Percentiles rank a stretch among this genome's conserved stretches.
phyloP scores from a whole-genome alignment of 208 protist species.

The Leishmania arabica region DNA sequence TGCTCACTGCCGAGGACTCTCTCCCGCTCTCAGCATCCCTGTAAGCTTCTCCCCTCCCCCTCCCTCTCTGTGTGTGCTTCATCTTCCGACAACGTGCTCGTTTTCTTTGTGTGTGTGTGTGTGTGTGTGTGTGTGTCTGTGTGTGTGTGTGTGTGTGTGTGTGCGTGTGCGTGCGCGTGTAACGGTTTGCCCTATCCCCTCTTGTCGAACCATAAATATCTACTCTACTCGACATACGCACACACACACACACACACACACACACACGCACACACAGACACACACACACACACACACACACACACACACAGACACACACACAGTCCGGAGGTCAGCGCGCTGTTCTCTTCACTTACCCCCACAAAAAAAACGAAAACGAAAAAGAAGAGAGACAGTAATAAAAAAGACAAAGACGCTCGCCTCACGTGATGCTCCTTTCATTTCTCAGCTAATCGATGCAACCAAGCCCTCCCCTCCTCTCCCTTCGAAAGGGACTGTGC shows the following conservation, averaged over 20 bases:
- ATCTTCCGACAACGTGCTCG: neutral
- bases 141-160: neutral
- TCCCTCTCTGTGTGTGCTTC: conserved; percentile 8
- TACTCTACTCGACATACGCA: neutral
- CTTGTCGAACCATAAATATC: neutral
- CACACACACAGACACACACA: neutral
- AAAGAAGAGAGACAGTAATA: too few species aligned
- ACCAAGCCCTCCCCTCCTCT: neutral
- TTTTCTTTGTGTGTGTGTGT: conserved; percentile 4
- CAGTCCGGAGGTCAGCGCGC: neutral
- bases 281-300: neutral
- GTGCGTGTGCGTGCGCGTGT: neutral
- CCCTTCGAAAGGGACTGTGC: neutral
- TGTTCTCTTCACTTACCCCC: neutral
- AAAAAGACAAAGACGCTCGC: neutral
- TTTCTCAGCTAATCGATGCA: neutral
- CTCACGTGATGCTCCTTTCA: neutral
- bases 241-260: neutral
- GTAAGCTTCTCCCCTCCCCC: conserved; percentile 3
- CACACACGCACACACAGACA: neutral
- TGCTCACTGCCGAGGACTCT: conserved; percentile 11
- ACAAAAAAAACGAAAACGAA: neutral
- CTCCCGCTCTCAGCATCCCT: neutral
- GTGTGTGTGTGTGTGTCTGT: neutral
- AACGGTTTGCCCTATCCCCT: neutral